Conservation (phyloP, 139 green algal species). For the Bryopsis sp. region DNA sequence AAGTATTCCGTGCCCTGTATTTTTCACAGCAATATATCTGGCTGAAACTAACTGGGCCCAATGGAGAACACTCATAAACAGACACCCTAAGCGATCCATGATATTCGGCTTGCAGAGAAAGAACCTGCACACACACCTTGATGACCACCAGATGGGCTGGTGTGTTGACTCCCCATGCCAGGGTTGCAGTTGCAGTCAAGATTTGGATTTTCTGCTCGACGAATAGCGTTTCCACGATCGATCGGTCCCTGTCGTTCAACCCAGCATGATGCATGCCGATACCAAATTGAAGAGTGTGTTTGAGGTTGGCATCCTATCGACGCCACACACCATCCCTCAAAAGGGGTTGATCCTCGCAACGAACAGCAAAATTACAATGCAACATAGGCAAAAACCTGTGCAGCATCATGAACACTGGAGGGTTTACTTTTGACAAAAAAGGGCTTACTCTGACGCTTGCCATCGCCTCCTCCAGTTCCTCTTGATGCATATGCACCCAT, state of each 20-base stretch:
- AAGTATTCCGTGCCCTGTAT: slow-evolving; percentile 87
- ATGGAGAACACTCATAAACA: background rate
- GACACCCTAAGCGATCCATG: background rate
- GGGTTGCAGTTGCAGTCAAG: slow-evolving; percentile 80
- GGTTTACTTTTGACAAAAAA: background rate
- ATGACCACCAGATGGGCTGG: slow-evolving; percentile 91
- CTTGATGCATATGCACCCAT: slow-evolving; percentile 67
- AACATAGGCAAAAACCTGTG: too few species aligned
- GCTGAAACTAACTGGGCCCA: too few species aligned
- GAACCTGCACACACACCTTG: slow-evolving; percentile 56
- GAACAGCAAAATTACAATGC: slow-evolving; percentile 12
- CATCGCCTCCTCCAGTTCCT: slow-evolving; percentile 48
- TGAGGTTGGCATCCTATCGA: slow-evolving; percentile 40
- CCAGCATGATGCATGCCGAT: slow-evolving; percentile 96
- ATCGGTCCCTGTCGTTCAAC: slow-evolving; percentile 69
- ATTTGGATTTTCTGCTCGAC: slow-evolving; percentile 86
- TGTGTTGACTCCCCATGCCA: slow-evolving; percentile 94
- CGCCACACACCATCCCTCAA: background rate
- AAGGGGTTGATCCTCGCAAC: background rate
- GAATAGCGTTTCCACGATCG: slow-evolving; percentile 80
- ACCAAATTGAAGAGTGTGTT: slow-evolving; percentile 86
- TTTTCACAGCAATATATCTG: slow-evolving; percentile 12
- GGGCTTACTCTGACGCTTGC: slow-evolving; percentile 2
- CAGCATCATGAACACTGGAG: too few species aligned
- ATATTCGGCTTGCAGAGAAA: background rate